These are phyloP conservation scores for Populus tomentosa DNA, from an alignment of 441 rosid species.

Conservation along the genomic window DNA sequence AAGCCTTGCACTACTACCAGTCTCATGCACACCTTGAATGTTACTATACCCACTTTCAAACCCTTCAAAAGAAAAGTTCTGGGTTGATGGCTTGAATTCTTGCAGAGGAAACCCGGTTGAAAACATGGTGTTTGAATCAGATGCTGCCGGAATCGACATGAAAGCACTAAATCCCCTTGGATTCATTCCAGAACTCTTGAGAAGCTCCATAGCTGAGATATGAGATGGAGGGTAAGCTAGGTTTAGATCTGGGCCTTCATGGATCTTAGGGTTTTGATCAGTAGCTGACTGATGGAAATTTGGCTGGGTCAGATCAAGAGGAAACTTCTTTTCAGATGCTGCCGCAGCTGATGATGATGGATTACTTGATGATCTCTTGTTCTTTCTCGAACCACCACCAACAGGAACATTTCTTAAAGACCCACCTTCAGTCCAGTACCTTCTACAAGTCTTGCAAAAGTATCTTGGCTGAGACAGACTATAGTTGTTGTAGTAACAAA, in stretches of 20 bases:
- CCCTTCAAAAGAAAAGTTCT: conserved; percentile 60
- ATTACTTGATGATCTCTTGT: conserved; percentile 46
- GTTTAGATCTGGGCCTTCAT: conserved; percentile 59
- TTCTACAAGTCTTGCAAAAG: conserved; percentile 74
- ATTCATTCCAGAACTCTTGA: conserved; percentile 32
- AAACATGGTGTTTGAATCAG: conserved; percentile 32
- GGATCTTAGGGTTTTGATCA: conserved; percentile 47
- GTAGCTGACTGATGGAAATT: conserved; percentile 17
- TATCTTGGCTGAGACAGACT: conserved; percentile 82
- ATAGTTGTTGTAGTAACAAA: conserved; percentile 87
- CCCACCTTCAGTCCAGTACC: conserved; percentile 91
- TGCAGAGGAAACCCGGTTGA: conserved; percentile 51
- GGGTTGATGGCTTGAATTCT: conserved; percentile 58
- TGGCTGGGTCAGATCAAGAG: conserved; percentile 38
- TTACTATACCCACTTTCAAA: conserved; percentile 40
- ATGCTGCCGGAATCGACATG: conserved; percentile 31
- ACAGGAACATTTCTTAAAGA: conserved; percentile 75
- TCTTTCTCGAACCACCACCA: conserved; percentile 78
- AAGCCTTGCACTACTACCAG: conserved; percentile 39
- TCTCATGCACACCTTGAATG: conserved; percentile 37
- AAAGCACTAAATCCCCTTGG: conserved; percentile 44
- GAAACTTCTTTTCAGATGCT: conserved; percentile 39
- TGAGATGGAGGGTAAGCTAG: conserved; percentile 32
- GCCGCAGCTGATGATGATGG: conserved; percentile 33
- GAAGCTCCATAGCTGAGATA: conserved; percentile 42